These are phyloP conservation scores for Alternaria gaisen DNA, from an alignment of 2,329 filamentous ascomycete genomes.

Conservation along the genomic window DNA sequence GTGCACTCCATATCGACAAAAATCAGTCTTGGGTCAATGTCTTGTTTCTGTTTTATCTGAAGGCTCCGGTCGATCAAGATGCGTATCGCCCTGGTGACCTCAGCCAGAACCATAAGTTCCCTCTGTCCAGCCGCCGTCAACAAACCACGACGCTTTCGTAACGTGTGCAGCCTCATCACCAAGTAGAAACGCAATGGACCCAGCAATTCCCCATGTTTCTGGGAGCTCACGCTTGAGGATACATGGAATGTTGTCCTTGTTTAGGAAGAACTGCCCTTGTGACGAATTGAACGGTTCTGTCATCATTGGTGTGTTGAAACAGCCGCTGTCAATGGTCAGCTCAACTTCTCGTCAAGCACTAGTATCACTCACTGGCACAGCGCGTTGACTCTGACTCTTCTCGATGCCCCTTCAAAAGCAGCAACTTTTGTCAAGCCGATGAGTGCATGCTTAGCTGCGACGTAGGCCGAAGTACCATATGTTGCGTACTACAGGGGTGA, in stretches of 20 bases:
- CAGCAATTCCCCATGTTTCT: constrained; percentile 10
- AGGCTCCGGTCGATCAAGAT: not conserved
- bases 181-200: constrained; percentile 3
- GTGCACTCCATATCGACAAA: not conserved
- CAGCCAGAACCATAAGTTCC: constrained; percentile 1
- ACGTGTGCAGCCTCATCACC: constrained; percentile 5
- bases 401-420: constrained; percentile 46
- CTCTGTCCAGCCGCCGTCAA: constrained; percentile 6
- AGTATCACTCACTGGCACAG: constrained; percentile 18
- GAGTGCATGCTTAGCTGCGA: constrained; percentile 50
- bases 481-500: not conserved
- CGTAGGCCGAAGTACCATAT: constrained; percentile 55
- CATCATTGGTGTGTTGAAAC: constrained; percentile 9
- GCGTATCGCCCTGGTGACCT: not conserved
- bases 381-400: constrained; percentile 21
- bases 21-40: not conserved
- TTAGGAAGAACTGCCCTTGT: not conserved
- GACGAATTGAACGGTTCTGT: constrained; percentile 5
- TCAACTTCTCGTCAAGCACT: not conserved
- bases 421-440: constrained; percentile 50
- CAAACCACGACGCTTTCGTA: constrained; percentile 10
- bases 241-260: constrained; percentile 8
- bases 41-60: not conserved
- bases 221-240: constrained; percentile 8
- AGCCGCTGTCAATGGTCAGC: not conserved